These are phyloP conservation scores for Perkinsus olseni DNA, from an alignment of 169 alveolate species.

Conservation along the genomic window DNA sequence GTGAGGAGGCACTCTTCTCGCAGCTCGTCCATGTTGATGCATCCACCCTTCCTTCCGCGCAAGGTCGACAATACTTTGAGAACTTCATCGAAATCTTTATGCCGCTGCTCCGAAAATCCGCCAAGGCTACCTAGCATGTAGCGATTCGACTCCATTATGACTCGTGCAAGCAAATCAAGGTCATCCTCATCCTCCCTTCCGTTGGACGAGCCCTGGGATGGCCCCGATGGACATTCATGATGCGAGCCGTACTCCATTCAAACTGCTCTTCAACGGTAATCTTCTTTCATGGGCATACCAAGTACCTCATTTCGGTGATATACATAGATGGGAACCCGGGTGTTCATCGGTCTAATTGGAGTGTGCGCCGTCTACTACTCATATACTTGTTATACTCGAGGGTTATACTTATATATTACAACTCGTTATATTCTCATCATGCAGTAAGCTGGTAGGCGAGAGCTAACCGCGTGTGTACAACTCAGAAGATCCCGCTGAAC, in stretches of 20 bases:
- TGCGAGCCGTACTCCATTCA: background rate
- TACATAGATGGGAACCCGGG: no score
- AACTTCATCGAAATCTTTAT: background rate
- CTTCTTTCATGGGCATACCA: no score
- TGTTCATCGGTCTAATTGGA: no score
- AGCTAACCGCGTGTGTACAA: no score
- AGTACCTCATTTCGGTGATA: no score
- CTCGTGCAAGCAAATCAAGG: background rate
- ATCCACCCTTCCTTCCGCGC: background rate
- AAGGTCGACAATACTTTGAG: background rate
- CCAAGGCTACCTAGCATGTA: background rate
- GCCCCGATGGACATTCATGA: background rate
- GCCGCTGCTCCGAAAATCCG: background rate
- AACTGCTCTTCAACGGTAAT: no score
- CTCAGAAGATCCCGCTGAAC: no score
- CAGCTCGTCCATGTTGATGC: background rate
- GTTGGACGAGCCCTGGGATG: background rate
- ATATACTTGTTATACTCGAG: no score
- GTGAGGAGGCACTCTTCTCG: conserved; percentile 32
- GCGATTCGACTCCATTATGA: background rate
- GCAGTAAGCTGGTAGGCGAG: no score
- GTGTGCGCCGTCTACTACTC: no score
- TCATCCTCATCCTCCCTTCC: background rate
- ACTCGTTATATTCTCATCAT: no score
- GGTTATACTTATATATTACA: no score